A percentile compares a stretch with the other conserved stretches of the same genome.
phyloP scores from a whole-genome alignment of 75 land plant species.

The Picea sitchensis region DNA sequence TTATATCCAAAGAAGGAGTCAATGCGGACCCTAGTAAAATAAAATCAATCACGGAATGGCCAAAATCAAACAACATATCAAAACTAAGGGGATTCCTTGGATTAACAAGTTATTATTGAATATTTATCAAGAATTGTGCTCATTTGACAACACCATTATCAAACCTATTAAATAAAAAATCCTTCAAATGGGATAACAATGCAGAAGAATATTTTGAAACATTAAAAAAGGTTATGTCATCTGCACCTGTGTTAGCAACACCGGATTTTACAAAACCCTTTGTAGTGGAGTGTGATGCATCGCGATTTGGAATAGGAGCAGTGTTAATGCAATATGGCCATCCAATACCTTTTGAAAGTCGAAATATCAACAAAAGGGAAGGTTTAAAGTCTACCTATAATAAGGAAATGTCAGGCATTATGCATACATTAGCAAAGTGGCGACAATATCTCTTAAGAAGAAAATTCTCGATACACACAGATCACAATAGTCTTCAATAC shows the following conservation, averaged over 20 bases:
- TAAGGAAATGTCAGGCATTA: constrained; percentile 5
- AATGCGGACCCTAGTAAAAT: not conserved
- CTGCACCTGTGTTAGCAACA: not conserved
- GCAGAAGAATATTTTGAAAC: not conserved
- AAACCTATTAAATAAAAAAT: not conserved
- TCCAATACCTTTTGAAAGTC: not conserved
- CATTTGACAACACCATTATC: not conserved
- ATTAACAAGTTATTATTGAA: not conserved
- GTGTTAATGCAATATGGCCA: not conserved
- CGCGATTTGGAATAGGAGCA: not conserved
- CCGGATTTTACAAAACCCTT: not conserved
- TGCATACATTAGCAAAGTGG: not conserved
- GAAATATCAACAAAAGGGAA: not conserved
- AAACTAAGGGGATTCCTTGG: not conserved
- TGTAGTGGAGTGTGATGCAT: not conserved
- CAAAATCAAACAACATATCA: not conserved
- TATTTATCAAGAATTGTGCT: not conserved
- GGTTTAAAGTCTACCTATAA: not conserved
- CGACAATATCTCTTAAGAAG: not conserved
- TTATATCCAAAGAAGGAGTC: not conserved
- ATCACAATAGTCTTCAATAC: not conserved
- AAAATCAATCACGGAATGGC: not conserved
- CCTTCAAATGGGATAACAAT: not conserved
- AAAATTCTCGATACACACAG: not conserved
- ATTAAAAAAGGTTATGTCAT: not conserved